Base-by-base conservation (phyloP, 2,329 filamentous ascomycete genomes). In the Penicillium capsulatum region DNA sequence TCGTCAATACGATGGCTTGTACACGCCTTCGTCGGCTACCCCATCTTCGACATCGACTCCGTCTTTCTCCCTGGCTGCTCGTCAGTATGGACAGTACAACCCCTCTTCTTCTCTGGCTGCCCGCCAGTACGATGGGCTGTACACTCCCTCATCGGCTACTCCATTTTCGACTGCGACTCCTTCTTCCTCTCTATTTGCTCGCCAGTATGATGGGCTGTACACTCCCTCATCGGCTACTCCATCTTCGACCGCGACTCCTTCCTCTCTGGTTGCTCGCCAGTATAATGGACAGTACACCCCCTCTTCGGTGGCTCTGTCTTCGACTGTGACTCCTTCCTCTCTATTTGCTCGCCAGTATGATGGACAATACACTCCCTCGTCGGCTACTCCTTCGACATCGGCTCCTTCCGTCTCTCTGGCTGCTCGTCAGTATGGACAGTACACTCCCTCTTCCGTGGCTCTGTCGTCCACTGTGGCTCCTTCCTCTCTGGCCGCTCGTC, bases 221-320 rank as follows among this genome's bases (percentile, higher is more conserved):
- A 15, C 17, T 17, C 11, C 7, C 10, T 24, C 40, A 19, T 31
- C 40, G 17, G 33, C 31, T 11, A 19, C 22, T 10, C 17, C 20
- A 5, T 14, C 17, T 7, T n/a, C 24, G 33, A n/a, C 5, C 16
- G 17, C 17, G 17, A n/a, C 7, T 13, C 22, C 35, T 17, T 27
- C 36, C 15, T 29, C 47, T 10, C 22, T 53, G 3, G 44, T 39
- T 22, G 46, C 48, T 28, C 48, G 50, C 3, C 29, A 40, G 10
- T 46, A 34, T 10, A 40, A 28, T 28, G 20, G 32, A 15, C 34
- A 33, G 41, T 34, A 14, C 6, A 35, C 41, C 13, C 44, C 37
- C 11, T 17, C 30, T 26, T 30, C 32, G 3, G 9, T 24, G 9
- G 11, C 26, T 14, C 6, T 14, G 13, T 28, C 26, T 28, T 11